Evolutionary conservation across 805 yeast genomes (phyloP), one percentile per base, ranked within the genome.

Genomic region (Cyberlindnera mississippiensis): DNA sequence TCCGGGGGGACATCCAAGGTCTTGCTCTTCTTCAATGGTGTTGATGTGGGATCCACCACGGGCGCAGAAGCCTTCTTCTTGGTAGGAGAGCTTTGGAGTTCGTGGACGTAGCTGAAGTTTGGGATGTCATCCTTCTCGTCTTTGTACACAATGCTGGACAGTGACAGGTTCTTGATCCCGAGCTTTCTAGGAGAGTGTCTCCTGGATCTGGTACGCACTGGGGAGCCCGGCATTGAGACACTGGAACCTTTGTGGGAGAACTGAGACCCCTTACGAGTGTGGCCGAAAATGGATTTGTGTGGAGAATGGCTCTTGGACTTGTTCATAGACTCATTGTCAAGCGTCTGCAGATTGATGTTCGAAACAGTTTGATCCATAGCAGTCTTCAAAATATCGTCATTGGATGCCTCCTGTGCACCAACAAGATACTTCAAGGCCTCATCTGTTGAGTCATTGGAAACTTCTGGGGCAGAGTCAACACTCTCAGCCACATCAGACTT

Each of bases 121-220:
- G 57, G 55, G 4, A 44, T 33, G 13, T 45, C 40, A 3, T 45
- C 42, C 12, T 43, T 37, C 15, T 45, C 45, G 12, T 49, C 55
- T 27, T 53, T 53, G 38, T 42, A 53, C 3, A 52, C 56, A 8
- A 56, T 55, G 35, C 51, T 51, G 4, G 60, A 55, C 17, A 56
- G 30, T 6, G 60, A 56, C 15, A 57, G 22, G 39, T 55, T 57
- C 43, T 54, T 56, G 30, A 56, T 26, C 8, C 47, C 45, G 27
- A 46, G 15, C 37, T 41, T 51, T 26, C 48, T 46, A 2, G 48
- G 45, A 3, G 50, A 36, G 12, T 20, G 27, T 17, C 42, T 43
- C 22, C 28, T 42, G 9, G 44, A 45, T 41, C 33, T 38, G 6
- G 45, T 37, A 22, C 40, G 44, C 33, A 38, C 44, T 19, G 59